Percentiles rank a stretch among this genome's conserved stretches.
Evolutionary conservation across 2,329 filamentous ascomycete species (phyloP).

Genomic region (Metarhizium humberi): DNA sequence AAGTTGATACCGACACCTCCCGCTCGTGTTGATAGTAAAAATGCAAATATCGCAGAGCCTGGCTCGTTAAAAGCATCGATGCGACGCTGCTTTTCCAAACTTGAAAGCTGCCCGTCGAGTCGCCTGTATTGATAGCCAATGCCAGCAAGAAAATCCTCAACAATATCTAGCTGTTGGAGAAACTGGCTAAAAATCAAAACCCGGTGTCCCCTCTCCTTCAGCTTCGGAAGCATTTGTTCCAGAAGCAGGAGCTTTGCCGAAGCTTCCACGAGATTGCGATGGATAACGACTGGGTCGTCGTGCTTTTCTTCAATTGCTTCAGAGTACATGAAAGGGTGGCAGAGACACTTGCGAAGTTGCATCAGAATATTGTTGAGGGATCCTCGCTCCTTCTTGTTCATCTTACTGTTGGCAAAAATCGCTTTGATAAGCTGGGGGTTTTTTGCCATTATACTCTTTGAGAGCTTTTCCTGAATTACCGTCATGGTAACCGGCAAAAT

Average conservation of each 20-base stretch:
- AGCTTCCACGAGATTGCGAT: conserved; percentile 81
- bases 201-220: conserved; percentile 76
- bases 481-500: conserved; percentile 97
- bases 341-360: conserved; percentile 89
- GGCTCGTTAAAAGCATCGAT: conserved; percentile 92
- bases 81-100: conserved; percentile 82
- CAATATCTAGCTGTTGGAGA: conserved; percentile 73
- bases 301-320: conserved; percentile 78
- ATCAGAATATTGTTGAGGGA: conserved; percentile 91
- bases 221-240: conserved; percentile 76
- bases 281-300: conserved; percentile 49
- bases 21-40: conserved; percentile 85
- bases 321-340: conserved; percentile 94
- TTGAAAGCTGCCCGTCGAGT: conserved; percentile 74
- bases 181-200: conserved; percentile 97
- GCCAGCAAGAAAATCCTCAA: conserved; percentile 83
- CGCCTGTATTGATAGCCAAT: conserved; percentile 66
- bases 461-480: conserved; percentile 83
- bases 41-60: conserved; percentile 74
- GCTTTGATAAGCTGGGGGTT: conserved; percentile 82
- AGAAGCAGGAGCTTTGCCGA: conserved; percentile 82
- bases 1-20: conserved; percentile 97
- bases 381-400: conserved; percentile 63
- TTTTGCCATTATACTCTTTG: conserved; percentile 86
- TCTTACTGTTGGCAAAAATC: conserved; percentile 63